These are phyloP conservation scores for Picea sitchensis DNA, from an alignment of 75 land plant species.

Conservation along the genomic window DNA sequence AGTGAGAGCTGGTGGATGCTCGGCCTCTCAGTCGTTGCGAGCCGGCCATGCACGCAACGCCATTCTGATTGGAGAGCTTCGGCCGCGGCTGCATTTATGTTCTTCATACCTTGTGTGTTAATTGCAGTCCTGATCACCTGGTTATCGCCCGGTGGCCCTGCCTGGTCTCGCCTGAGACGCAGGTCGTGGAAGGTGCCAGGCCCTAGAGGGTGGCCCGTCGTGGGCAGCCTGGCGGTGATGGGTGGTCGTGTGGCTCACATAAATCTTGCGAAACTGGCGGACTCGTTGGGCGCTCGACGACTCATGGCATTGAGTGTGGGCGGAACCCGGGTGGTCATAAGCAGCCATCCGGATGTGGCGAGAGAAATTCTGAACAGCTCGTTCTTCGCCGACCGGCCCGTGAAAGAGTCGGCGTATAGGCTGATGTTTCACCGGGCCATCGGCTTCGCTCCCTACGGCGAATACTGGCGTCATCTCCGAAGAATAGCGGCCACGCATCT, in stretches of 20 bases:
- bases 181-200: slow-evolving; percentile 33
- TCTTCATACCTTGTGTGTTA: too few relatives aligned
- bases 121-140: slow-evolving; percentile 9
- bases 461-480: slow-evolving; percentile 63
- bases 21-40: too few relatives aligned
- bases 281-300: slow-evolving; percentile 15
- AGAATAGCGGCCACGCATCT: slow-evolving; percentile 60
- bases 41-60: too few relatives aligned
- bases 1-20: too few relatives aligned
- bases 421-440: slow-evolving; percentile 75
- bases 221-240: slow-evolving; percentile 46
- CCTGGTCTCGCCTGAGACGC: slow-evolving; percentile 37
- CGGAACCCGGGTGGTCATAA: slow-evolving; percentile 40
- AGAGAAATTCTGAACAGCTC: slow-evolving; percentile 55
- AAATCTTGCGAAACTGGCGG: slow-evolving; percentile 36
- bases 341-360: slow-evolving; percentile 50
- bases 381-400: slow-evolving; percentile 62
- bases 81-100: too few relatives aligned
- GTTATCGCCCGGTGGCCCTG: slow-evolving; percentile 55
- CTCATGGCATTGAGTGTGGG: slow-evolving; percentile 67
- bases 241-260: slow-evolving; percentile 41
- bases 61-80: too few relatives aligned
- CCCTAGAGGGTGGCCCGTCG: slow-evolving; percentile 46
- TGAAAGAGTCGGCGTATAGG: slow-evolving; percentile 67
- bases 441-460: slow-evolving; percentile 74